phyloP scores from a whole-genome alignment of 148 eudicot genomes.

The Pouteria glomerata region DNA sequence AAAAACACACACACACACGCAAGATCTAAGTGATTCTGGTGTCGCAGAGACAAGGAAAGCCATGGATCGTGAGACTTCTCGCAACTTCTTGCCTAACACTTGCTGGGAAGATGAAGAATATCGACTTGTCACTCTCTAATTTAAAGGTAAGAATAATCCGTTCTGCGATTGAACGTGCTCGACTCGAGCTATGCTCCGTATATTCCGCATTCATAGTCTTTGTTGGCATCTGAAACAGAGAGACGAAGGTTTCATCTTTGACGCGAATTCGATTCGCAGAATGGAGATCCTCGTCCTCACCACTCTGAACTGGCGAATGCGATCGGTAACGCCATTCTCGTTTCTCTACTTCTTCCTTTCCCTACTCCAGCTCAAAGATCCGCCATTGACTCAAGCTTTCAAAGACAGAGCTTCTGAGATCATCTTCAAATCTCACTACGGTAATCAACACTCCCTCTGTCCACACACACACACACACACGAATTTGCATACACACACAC shows the following conservation, averaged over 20 bases:
- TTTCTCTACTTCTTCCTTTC: slow-evolving; percentile 26
- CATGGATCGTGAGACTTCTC: slow-evolving; percentile 23
- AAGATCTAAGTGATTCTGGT: neutral
- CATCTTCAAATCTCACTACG: slow-evolving; percentile 27
- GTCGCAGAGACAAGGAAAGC: slow-evolving; percentile 12
- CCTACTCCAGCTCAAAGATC: slow-evolving; percentile 15
- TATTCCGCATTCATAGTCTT: neutral
- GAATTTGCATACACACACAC: too few relatives aligned
- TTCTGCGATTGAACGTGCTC: neutral
- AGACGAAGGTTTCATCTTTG: slow-evolving; percentile 19
- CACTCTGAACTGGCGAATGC: slow-evolving; percentile 34
- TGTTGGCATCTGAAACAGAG: slow-evolving; percentile 8
- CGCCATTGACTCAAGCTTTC: slow-evolving; percentile 5
- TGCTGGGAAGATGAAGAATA: slow-evolving; percentile 30
- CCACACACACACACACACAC: too few relatives aligned
- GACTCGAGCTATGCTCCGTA: neutral
- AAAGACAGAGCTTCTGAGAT: slow-evolving; percentile 24
- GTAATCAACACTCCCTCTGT: neutral
- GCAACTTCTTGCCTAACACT: slow-evolving; percentile 24
- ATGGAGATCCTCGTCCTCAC: slow-evolving; percentile 31
- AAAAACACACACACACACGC: neutral
- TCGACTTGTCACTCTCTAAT: slow-evolving; percentile 6
- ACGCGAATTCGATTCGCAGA: slow-evolving; percentile 15
- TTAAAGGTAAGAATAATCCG: slow-evolving; percentile 20
- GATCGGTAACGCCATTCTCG: slow-evolving; percentile 33